These are phyloP conservation scores for Phytophthora pini DNA, from an alignment of 352 stramenopile genomes.

Conservation along the genomic window DNA sequence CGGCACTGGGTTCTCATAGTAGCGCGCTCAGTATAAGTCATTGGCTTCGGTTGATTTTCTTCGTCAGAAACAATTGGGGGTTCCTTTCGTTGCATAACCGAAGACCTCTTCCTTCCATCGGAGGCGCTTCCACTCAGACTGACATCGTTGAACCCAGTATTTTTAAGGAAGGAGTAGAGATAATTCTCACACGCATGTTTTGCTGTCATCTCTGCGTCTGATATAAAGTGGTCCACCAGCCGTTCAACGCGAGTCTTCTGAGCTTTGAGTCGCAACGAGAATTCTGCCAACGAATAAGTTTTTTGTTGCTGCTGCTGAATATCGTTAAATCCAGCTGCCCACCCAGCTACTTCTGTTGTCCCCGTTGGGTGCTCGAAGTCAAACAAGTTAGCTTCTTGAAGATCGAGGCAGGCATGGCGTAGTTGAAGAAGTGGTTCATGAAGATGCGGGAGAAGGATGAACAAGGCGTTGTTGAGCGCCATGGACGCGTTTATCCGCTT, in stretches of 20 bases:
- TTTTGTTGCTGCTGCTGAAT: constrained; percentile 28
- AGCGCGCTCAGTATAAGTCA: constrained; percentile 96
- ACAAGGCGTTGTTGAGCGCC: constrained; percentile 82
- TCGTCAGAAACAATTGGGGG: neutral
- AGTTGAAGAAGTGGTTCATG: constrained; percentile 84
- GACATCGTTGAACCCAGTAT: constrained; percentile 60
- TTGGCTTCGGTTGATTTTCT: constrained; percentile 52
- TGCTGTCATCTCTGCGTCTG: constrained; percentile 55
- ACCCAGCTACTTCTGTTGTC: neutral
- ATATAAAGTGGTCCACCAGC: constrained; percentile 68
- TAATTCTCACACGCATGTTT: constrained; percentile 74
- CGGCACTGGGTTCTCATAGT: constrained; percentile 92
- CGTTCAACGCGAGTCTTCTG: constrained; percentile 72
- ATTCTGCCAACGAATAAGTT: constrained; percentile 85
- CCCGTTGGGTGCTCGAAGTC: constrained; percentile 34
- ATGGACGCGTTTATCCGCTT: constrained; percentile 47
- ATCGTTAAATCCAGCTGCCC: neutral
- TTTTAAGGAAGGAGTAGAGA: constrained; percentile 61
- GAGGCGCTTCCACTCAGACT: constrained; percentile 3
- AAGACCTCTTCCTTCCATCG: constrained; percentile 17
- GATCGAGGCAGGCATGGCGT: constrained; percentile 59
- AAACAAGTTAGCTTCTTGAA: constrained; percentile 46
- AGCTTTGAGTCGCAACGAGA: constrained; percentile 74
- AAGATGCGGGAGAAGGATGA: constrained; percentile 88
- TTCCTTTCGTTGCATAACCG: constrained; percentile 28